Evolutionary conservation across 192 early-diverging fungal species (phyloP).

Genomic region (Backusella circina): DNA sequence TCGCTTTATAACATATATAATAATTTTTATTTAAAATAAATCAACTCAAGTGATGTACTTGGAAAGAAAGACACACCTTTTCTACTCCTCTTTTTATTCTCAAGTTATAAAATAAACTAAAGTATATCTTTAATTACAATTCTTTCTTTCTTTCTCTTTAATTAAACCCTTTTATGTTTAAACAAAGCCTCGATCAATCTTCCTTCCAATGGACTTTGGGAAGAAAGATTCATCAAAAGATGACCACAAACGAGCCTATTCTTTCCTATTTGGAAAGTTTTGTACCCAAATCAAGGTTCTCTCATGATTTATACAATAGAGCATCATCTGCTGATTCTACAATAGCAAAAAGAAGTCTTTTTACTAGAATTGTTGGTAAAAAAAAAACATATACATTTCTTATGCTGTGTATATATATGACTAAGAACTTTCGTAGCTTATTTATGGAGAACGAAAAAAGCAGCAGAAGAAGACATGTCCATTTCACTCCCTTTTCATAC

Average conservation of each 20-base stretch:
- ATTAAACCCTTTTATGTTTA: neutral
- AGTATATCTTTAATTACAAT: neutral
- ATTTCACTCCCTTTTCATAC: constrained; percentile 10
- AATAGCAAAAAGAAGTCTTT: neutral
- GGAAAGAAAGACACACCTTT: neutral
- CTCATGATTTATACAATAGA: neutral
- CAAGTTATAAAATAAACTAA: neutral
- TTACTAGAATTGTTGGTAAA: neutral
- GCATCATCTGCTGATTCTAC: neutral
- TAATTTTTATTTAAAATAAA: neutral
- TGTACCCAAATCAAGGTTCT: neutral
- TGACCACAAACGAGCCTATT: constrained; percentile 6
- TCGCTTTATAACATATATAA: neutral
- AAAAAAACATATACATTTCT: neutral
- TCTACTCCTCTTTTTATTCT: neutral
- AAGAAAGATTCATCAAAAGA: neutral
- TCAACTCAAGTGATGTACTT: neutral
- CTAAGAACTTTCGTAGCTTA: too few relatives aligned
- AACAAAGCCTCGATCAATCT: neutral
- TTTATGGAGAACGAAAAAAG: neutral
- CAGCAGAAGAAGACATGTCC: neutral
- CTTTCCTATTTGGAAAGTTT: neutral
- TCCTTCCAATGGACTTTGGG: neutral
- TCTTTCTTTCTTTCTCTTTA: neutral
- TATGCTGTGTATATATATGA: neutral